Evolutionary conservation across 2,329 filamentous ascomycete genomes (phyloP).

Genomic region (Fusarium pseudoanthophilum): DNA sequence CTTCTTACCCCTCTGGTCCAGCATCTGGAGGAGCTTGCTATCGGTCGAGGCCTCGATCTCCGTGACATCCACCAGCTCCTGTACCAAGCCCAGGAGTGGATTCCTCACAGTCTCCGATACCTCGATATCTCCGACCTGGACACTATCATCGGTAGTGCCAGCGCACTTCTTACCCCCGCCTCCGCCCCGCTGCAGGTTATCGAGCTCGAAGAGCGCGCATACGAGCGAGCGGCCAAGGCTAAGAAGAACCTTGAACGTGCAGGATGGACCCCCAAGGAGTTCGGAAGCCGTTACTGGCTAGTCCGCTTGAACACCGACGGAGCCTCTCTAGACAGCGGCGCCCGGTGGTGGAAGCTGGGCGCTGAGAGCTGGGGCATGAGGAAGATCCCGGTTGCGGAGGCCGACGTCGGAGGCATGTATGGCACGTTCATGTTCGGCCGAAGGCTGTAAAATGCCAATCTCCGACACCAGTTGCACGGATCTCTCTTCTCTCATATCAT

Average conservation of each 20-base stretch:
- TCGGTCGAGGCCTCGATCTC: constrained; percentile 75
- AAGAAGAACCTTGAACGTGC: constrained; percentile 67
- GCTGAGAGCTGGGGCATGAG: constrained; percentile 87
- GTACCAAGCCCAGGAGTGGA: constrained; percentile 57
- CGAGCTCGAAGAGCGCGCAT: constrained; percentile 77
- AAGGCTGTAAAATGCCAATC: constrained; percentile 58
- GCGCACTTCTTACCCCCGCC: constrained; percentile 67
- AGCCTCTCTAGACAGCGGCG: constrained; percentile 53
- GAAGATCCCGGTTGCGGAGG: constrained; percentile 89
- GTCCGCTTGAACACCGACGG: constrained; percentile 63
- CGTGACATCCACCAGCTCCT: constrained; percentile 75
- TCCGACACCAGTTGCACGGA: constrained; percentile 49
- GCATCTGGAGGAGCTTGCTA: constrained; percentile 77
- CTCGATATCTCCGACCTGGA: constrained; percentile 76
- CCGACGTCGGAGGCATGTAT: constrained; percentile 95
- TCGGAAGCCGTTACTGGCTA: constrained; percentile 73
- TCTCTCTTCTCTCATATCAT: constrained; percentile 43
- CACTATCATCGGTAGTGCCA: constrained; percentile 67
- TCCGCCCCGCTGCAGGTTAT: constrained; percentile 79
- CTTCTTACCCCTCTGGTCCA: constrained; percentile 73
- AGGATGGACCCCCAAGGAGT: constrained; percentile 79
- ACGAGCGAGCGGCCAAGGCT: constrained; percentile 71
- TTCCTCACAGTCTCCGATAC: constrained; percentile 73
- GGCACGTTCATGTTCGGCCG: constrained; percentile 75
- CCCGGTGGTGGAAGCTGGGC: constrained; percentile 85